Evolutionary conservation across 1,139 yeast genomes (phyloP).

Genomic region (Nakaseomyces delphensis): DNA sequence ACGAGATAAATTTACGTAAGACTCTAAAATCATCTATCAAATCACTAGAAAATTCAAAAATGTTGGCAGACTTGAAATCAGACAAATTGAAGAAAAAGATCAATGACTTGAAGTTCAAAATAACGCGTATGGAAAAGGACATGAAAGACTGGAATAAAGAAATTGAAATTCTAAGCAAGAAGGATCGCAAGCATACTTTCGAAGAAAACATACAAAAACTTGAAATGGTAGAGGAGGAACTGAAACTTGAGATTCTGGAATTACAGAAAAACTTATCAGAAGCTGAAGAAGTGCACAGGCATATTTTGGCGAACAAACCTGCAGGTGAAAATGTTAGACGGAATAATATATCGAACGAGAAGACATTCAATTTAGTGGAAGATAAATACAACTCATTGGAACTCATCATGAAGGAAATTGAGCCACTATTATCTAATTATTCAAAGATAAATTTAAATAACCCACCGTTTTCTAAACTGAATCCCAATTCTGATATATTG

Average conservation of each 20-base stretch:
- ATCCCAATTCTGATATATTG: slow-evolving; percentile 11
- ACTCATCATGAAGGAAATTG: not conserved
- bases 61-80: slow-evolving; percentile 26
- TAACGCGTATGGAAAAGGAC: slow-evolving; percentile 24
- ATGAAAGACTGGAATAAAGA: slow-evolving; percentile 22
- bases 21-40: slow-evolving; percentile 29
- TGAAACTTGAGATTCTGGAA: slow-evolving; percentile 26
- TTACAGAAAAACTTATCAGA: slow-evolving; percentile 19
- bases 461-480: not conserved
- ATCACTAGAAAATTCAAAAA: slow-evolving; percentile 29
- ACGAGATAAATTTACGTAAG: slow-evolving; percentile 27
- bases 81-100: slow-evolving; percentile 26
- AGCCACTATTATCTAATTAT: not conserved
- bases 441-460: not conserved
- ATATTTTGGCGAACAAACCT: not conserved
- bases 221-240: slow-evolving; percentile 17
- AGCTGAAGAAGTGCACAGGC: slow-evolving; percentile 15
- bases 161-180: slow-evolving; percentile 15
- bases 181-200: slow-evolving; percentile 14
- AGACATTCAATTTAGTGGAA: not conserved
- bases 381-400: not conserved
- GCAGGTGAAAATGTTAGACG: slow-evolving; percentile 6
- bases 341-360: not conserved
- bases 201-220: slow-evolving; percentile 10
- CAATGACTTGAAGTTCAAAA: slow-evolving; percentile 17